phyloP scores from a whole-genome alignment of 225 moss, liverwort and hornwort species.

The Anthoceros angustus region DNA sequence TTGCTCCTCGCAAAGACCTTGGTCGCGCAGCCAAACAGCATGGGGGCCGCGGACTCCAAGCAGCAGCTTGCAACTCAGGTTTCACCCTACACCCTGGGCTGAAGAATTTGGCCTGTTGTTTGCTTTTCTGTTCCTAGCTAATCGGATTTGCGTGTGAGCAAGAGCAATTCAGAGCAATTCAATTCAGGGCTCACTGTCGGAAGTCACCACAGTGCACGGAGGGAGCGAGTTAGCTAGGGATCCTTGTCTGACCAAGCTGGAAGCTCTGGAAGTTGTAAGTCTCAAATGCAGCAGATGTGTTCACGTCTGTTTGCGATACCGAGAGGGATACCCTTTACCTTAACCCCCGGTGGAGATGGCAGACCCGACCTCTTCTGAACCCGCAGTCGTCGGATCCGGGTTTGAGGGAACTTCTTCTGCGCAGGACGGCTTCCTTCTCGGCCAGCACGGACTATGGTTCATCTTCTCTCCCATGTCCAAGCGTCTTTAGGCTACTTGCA shows the following conservation, averaged over 20 bases:
- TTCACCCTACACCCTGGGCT: no score
- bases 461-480: slow-evolving; percentile 15
- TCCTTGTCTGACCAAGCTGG: slow-evolving; percentile 19
- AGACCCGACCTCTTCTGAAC: slow-evolving; percentile 72
- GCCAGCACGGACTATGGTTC: slow-evolving; percentile 55
- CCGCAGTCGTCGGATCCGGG: slow-evolving; percentile 50
- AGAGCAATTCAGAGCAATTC: not conserved
- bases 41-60: no score
- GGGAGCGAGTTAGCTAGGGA: slow-evolving; percentile 17
- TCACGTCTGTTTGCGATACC: not conserved
- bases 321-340: not conserved
- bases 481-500: not conserved
- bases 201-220: slow-evolving; percentile 26
- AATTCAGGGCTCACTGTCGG: slow-evolving; percentile 24
- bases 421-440: slow-evolving; percentile 48
- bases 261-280: slow-evolving; percentile 22
- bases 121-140: no score
- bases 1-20: no score
- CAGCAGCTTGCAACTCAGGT: no score
- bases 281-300: not conserved
- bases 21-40: no score
- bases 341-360: slow-evolving; percentile 31
- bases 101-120: no score
- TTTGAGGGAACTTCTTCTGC: slow-evolving; percentile 66
- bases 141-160: no score